Evolutionary conservation across 768 basidiomycete genomes (phyloP), one percentile per base, ranked within the genome.

Genomic region (Steccherinum ochraceum): DNA sequence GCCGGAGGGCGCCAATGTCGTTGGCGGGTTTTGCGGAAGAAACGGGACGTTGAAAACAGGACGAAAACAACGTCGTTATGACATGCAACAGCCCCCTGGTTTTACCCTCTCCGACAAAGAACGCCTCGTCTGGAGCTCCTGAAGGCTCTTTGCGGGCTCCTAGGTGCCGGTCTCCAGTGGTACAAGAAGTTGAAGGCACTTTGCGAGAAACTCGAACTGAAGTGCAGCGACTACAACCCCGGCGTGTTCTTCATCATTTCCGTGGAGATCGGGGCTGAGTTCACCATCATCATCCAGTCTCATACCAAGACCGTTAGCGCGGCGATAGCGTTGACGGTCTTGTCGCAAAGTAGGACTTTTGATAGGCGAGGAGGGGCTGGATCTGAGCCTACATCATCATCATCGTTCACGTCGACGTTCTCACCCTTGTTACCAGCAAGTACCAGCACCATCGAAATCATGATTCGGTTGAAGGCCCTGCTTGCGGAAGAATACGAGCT

Each of bases 321-420:
- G n/a, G n/a, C n/a, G n/a, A n/a, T n/a, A n/a, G n/a, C n/a, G n/a
- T n/a, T n/a, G n/a, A n/a, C n/a, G n/a, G n/a, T n/a, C n/a, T n/a
- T 18, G 25, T 45, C 1, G 48, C 13, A 7, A 23, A 2, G 39
- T 30, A 12, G n/a, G n/a, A n/a, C n/a, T n/a, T n/a, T n/a, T n/a
- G n/a, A n/a, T n/a, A 51, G 50, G 13, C 25, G 4, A 20, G 42
- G n/a, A n/a, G n/a, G n/a, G n/a, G n/a, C n/a, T n/a, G n/a, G n/a
- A n/a, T n/a, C n/a, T n/a, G n/a, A n/a, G n/a, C n/a, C n/a, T n/a
- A n/a, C 35, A 42, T 48, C 25, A 51, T 65, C 24, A 46, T 62
- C 45, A 46, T 53, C 47, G 50, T 58, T 23, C 65, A 62, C 13
- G 65, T 74, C 1, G 67, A 75, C 50, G 68, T 74, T 56, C 60